These are phyloP conservation scores for Ophiostoma novo-ulmi DNA, from an alignment of 2,329 filamentous ascomycete species.

Conservation along the genomic window DNA sequence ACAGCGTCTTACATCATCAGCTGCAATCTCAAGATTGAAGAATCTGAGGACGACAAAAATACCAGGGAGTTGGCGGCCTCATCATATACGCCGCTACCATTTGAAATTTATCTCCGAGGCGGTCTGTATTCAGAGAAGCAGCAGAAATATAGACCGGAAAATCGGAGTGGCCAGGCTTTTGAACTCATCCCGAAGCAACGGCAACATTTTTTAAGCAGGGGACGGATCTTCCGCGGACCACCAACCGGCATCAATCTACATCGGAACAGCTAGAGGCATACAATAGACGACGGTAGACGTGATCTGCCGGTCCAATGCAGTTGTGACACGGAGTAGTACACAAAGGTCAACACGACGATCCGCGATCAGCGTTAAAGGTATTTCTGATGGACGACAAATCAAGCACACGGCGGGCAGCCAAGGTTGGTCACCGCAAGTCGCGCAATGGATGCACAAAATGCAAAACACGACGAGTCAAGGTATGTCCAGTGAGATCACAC, in stretches of 20 bases:
- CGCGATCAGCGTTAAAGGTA: neutral
- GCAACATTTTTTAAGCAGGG: neutral
- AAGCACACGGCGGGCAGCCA: constrained; percentile 24
- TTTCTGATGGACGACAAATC: neutral
- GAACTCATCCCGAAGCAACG: neutral
- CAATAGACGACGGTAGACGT: neutral
- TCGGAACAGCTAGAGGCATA: neutral
- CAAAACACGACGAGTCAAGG: constrained; percentile 33
- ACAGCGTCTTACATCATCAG: neutral
- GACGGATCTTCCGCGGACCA: neutral
- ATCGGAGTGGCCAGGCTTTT: neutral
- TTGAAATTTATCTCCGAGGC: neutral
- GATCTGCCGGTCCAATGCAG: neutral
- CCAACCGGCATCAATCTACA: neutral
- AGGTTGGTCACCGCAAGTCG: constrained; percentile 34
- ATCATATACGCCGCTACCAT: neutral
- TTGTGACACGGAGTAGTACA: neutral
- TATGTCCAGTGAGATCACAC: constrained; percentile 15
- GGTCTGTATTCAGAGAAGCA: neutral
- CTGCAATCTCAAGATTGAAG: neutral
- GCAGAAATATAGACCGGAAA: neutral
- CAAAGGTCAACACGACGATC: neutral
- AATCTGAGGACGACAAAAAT: neutral
- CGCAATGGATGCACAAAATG: constrained; percentile 33
- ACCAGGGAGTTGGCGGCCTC: neutral